Base-by-base conservation (phyloP, 2,329 filamentous ascomycete genomes). In the Fusarium sp. region DNA sequence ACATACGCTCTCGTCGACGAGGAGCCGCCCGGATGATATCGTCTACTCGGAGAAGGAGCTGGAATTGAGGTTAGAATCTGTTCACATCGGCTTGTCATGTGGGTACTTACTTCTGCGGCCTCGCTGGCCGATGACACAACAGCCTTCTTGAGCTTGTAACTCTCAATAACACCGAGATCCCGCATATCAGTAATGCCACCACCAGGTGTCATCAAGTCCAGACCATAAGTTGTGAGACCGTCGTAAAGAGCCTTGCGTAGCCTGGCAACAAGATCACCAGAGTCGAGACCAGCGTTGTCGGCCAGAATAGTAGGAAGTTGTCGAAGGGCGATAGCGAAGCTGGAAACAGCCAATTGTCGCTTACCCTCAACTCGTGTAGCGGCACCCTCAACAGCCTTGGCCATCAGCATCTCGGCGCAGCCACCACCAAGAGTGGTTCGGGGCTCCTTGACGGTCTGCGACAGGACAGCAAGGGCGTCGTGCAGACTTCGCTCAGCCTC, bases 401-500 rank as follows among this genome's bases (percentile, higher is more conserved):
- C 93, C 96, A 99, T 99, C 74, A 97, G 85, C 95, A 98, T 98
- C 88, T 99, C 96, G 7, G 95, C 94, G 78, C 94, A 98, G 29
- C 96, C 96, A 78, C 96, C 96, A 56, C 96, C 96, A 5, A 99
- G 90, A 1, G 96, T 98, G 44, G 94, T 97, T 79, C 93, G 90
- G 55, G 96, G 96, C 82, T 98, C 94, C 81, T 92, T 93, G 75
- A 99, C 93, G 3, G 96, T 99, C 82, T 99, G 96, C 12, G 95
- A 98, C 43, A 99, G 88, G 15, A 99, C 96, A 16, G 96, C 96
- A 62, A 99, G 87, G 49, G 96, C 96, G 81, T 99, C 96, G 82
- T 99, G 96, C 71, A 99, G 86, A 73, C 94, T 97, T 71, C 96
- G 91, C 84, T 99, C 96, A 7, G 96, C 94, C 84, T 99, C 96